phyloP scores from a whole-genome alignment of 805 yeast species.

The Metahyphopichia silvanorum region DNA sequence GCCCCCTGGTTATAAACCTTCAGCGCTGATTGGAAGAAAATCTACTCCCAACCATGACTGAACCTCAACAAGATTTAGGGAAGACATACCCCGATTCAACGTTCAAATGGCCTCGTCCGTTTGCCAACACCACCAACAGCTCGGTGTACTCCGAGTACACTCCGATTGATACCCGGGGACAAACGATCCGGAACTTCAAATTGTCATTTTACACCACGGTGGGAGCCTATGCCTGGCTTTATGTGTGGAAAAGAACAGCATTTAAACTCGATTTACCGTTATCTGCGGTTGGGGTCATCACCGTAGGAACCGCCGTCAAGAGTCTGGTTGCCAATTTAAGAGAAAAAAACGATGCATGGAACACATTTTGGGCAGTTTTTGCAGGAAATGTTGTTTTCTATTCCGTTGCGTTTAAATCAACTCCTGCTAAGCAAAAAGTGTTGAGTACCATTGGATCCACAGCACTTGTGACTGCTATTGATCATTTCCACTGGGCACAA shows the following conservation, averaged over 20 bases:
- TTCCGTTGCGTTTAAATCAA: conserved; percentile 39
- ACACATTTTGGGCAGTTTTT: conserved; percentile 62
- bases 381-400: conserved; percentile 45
- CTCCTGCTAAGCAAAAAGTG: conserved; percentile 41
- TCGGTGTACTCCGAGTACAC: conserved; percentile 45
- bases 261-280: conserved; percentile 39
- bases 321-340: conserved; percentile 56
- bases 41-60: not conserved
- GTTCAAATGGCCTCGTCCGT: conserved; percentile 40
- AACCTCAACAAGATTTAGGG: conserved; percentile 1
- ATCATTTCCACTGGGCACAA: conserved; percentile 41
- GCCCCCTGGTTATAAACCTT: not conserved
- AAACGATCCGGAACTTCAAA: conserved; percentile 45
- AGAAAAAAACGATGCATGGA: conserved; percentile 60
- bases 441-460: conserved; percentile 41
- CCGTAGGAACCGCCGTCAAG: conserved; percentile 49
- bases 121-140: conserved; percentile 35
- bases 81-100: conserved; percentile 32
- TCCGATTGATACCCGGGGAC: conserved; percentile 55
- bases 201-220: conserved; percentile 46
- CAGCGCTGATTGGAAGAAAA: not conserved
- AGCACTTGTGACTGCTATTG: conserved; percentile 31
- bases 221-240: conserved; percentile 47
- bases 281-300: conserved; percentile 41
- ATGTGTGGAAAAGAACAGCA: conserved; percentile 41